Conservation (phyloP, 106 monocot genomes). For the Hemerocallis citrina region DNA sequence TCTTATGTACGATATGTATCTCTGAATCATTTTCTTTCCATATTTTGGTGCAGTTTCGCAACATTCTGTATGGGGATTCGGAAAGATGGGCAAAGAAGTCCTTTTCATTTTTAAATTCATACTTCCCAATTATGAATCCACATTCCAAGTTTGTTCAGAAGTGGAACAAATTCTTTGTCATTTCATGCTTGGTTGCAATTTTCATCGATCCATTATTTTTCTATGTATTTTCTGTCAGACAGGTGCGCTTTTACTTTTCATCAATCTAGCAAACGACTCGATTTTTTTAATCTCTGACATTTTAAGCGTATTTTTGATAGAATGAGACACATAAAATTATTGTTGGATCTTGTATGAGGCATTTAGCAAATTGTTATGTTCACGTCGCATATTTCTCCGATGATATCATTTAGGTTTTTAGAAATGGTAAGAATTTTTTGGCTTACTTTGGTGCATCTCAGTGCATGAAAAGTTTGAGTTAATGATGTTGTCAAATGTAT, state of each 20-base stretch:
- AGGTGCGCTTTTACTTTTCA: constrained; percentile 40
- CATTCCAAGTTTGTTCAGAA: constrained; percentile 50
- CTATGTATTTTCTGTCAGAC: constrained; percentile 39
- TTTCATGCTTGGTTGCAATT: constrained; percentile 64
- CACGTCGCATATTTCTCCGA: too few species aligned
- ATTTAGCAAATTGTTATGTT: too few species aligned
- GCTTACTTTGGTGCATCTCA: too few species aligned
- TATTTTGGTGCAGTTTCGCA: constrained; percentile 23
- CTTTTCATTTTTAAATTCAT: constrained; percentile 16
- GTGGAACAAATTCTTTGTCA: constrained; percentile 74
- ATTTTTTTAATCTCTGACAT: too few species aligned
- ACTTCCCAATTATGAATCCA: constrained; percentile 60
- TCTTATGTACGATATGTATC: neutral
- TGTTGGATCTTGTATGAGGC: too few species aligned
- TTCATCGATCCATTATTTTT: constrained; percentile 75
- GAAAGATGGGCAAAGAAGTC: constrained; percentile 38
- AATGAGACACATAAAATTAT: too few species aligned
- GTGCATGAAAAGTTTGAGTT: too few species aligned
- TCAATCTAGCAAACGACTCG: too few species aligned
- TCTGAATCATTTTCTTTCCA: neutral
- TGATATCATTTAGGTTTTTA: too few species aligned
- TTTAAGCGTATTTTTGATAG: too few species aligned
- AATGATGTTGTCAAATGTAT: too few species aligned
- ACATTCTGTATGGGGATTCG: constrained; percentile 31
- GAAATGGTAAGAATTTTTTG: too few species aligned